Evolutionary conservation across 371 early-diverging fungal genomes (phyloP), one percentile per base, ranked within the genome.

Genomic region (Rhizopus delemar): DNA sequence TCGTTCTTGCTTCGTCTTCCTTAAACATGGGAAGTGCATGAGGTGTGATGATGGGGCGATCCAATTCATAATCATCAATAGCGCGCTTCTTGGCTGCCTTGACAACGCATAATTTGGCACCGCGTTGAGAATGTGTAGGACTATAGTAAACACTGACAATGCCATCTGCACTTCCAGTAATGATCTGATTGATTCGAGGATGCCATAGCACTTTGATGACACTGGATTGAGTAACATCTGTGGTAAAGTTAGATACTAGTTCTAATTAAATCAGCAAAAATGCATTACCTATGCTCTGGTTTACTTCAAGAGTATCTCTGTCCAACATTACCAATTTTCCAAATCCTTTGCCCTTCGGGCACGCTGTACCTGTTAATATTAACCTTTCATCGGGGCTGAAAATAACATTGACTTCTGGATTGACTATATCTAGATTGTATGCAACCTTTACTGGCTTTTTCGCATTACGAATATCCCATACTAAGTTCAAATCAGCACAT

Each of bases 381-480:
- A 87, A 63, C 9, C 85, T 80, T 50, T 92, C 93, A 57, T 91
- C 87, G 0, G 98, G 96, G 38, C 93, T 92, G 52, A 94, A 94
- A 6, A 90, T 85, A n/a, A 92, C 79, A 65, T 92, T 90, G n/a
- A 87, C 80, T 63, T 94, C 93, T 6, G 89, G 85, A 60, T 89
- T 90, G n/a, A 86, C 75, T 7, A 79, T 80, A 31, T 83, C 73
- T 28, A 96, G 65, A 43, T 85, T 75, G 6, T 78, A 72, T 0
- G 81, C 84, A n/a, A 70, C 66, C 0, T 81, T 73, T 1, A 95
- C 69, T 0, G 95, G 88, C 16, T 75, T 75, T 51, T 76, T 85
- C 59, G 90, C 71, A 22, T 88, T 86, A 53, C 98, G 82, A 13
- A 91, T 62, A 65, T 97, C 98, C 95, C 95, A 97, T 13, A 96